phyloP scores from a whole-genome alignment of 1,139 yeast species.

The Eremothecium cymbalariae region DNA sequence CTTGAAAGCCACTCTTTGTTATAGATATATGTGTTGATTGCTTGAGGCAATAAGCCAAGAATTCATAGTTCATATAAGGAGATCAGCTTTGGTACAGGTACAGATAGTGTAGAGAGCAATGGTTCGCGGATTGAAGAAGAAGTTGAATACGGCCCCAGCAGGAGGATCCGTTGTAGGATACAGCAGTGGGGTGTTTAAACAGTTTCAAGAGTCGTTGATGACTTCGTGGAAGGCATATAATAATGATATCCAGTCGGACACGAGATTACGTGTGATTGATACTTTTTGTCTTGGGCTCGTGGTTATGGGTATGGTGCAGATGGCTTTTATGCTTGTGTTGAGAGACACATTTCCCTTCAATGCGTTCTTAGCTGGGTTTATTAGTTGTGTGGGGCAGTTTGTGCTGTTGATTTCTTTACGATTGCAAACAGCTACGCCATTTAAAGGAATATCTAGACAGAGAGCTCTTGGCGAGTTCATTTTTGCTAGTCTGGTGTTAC shows the following conservation, averaged over 20 bases:
- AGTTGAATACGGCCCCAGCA: conserved; percentile 3
- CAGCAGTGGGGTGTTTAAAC: conserved; percentile 27
- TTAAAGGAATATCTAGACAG: conserved; percentile 57
- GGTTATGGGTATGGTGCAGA: conserved; percentile 66
- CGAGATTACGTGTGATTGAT: conserved; percentile 59
- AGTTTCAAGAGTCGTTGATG: conserved; percentile 42
- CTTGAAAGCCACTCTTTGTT: too few species aligned
- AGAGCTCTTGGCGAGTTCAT: conserved; percentile 84
- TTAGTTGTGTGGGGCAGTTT: conserved; percentile 90
- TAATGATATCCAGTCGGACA: conserved; percentile 29
- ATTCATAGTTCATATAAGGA: too few species aligned
- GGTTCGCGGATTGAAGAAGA: conserved; percentile 5
- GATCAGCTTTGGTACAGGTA: too few species aligned
- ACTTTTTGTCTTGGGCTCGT: conserved; percentile 68
- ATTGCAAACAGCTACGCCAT: conserved; percentile 51
- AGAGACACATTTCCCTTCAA: conserved; percentile 89
- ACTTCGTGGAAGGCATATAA: conserved; percentile 44
- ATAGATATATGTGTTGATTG: too few species aligned
- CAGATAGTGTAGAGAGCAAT: too few species aligned
- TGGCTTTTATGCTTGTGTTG: conserved; percentile 61
- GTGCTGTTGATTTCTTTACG: conserved; percentile 77
- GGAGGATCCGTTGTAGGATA: not conserved
- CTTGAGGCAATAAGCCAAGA: too few species aligned
- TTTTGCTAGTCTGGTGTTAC: conserved; percentile 80
- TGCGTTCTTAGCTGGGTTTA: conserved; percentile 90